Percentiles rank a stretch among this genome's conserved stretches.
Conservation (phyloP, 129 eudicot species). For the Flaveria trinervia region DNA sequence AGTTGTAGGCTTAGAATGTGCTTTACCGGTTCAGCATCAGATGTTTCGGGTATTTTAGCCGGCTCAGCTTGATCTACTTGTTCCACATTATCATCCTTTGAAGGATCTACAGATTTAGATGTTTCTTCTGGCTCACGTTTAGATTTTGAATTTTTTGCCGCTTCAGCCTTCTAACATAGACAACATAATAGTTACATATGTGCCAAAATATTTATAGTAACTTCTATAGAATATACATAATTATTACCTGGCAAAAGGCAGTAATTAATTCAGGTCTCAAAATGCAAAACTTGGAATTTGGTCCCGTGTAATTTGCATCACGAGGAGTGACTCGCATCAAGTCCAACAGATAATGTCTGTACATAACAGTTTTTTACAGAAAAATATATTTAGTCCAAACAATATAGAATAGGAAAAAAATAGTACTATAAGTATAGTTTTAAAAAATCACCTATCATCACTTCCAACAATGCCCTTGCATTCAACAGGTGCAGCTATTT, state of each 20-base stretch:
- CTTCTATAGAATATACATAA: background rate
- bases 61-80: constrained; percentile 38
- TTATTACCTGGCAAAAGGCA: constrained; percentile 77
- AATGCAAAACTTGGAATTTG: constrained; percentile 90
- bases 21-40: constrained; percentile 45
- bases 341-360: constrained; percentile 94
- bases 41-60: constrained; percentile 31
- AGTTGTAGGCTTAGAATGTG: background rate
- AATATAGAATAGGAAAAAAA: background rate
- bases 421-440: background rate
- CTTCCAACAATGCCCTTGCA: constrained; percentile 99
- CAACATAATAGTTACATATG: constrained; percentile 21
- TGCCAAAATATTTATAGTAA: background rate
- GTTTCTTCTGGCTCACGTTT: constrained; percentile 39
- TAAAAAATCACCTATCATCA: constrained; percentile 76
- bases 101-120: constrained; percentile 45
- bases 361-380: background rate
- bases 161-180: constrained; percentile 65
- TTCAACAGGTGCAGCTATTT: constrained; percentile 98
- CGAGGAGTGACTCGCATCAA: constrained; percentile 99
- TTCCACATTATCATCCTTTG: constrained; percentile 38
- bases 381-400: background rate
- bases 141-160: constrained; percentile 49
- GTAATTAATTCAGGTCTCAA: constrained; percentile 88
- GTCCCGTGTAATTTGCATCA: constrained; percentile 92